Conservation (phyloP, 1,139 yeast species). For the Debaryomycetaceae sp. region DNA sequence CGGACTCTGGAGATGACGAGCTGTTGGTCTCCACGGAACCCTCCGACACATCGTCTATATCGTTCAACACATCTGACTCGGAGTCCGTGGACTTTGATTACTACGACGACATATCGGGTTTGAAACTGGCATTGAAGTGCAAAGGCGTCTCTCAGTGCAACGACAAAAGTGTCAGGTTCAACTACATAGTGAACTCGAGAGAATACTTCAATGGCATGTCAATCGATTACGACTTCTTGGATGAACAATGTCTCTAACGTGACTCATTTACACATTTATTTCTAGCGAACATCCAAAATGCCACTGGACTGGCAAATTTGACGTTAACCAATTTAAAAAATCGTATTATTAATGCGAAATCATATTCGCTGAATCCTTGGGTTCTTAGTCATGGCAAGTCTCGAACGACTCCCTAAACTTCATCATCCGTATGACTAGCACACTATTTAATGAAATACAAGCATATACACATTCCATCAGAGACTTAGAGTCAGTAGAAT, state of each 20-base stretch:
- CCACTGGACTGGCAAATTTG: not conserved
- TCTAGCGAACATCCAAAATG: not conserved
- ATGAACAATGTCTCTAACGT: slow-evolving; percentile 24
- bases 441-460: not conserved
- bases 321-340: too few species aligned
- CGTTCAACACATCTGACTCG: slow-evolving; percentile 5
- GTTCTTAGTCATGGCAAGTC: not conserved
- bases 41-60: slow-evolving; percentile 1
- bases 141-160: slow-evolving; percentile 1
- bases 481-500: too few species aligned
- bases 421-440: not conserved
- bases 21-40: slow-evolving; percentile 2
- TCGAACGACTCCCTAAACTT: too few species aligned
- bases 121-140: slow-evolving; percentile 1
- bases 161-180: slow-evolving; percentile 27
- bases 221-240: slow-evolving; percentile 44
- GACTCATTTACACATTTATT: not conserved
- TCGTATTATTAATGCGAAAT: not conserved
- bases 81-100: not conserved
- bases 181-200: slow-evolving; percentile 39
- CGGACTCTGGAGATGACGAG: not conserved
- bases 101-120: slow-evolving; percentile 5
- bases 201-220: slow-evolving; percentile 42
- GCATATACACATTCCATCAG: not conserved
- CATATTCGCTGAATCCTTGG: not conserved